Percentiles rank a stretch among this genome's conserved stretches.
Evolutionary conservation across 2,329 filamentous ascomycete genomes (phyloP).

Genomic region (Fusarium buxicola): DNA sequence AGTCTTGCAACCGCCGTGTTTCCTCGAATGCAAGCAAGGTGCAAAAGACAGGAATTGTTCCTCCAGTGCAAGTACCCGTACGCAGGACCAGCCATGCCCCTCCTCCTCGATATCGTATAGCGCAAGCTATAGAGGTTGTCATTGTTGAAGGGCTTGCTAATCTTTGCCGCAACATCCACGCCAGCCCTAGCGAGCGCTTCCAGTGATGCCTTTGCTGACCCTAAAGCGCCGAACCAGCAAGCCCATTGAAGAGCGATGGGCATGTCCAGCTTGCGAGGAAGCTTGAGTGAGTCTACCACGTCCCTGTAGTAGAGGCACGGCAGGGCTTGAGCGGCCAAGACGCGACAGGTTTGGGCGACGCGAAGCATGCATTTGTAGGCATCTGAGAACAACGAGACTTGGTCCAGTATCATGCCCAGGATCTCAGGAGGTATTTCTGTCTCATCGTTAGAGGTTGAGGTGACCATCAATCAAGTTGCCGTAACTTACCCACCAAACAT

Average conservation of each 20-base stretch:
- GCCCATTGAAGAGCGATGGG: constrained; percentile 32
- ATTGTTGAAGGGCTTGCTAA: constrained; percentile 19
- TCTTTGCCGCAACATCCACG: constrained; percentile 6
- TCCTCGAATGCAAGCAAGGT: constrained; percentile 33
- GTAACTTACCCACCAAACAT: neutral
- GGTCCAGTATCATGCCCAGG: constrained; percentile 19
- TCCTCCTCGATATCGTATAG: constrained; percentile 8
- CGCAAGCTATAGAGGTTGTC: constrained; percentile 18
- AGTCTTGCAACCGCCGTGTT: constrained; percentile 30
- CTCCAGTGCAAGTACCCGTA: constrained; percentile 26
- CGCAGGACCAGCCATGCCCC: neutral
- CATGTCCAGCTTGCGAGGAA: constrained; percentile 3
- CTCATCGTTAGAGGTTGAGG: constrained; percentile 3
- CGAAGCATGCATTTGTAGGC: constrained; percentile 15
- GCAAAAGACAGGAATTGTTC: constrained; percentile 22
- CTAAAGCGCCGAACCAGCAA: constrained; percentile 32
- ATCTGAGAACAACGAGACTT: constrained; percentile 12
- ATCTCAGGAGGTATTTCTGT: constrained; percentile 28
- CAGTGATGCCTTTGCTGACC: constrained; percentile 22
- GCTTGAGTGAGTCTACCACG: constrained; percentile 8
- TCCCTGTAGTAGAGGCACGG: constrained; percentile 25
- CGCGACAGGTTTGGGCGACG: constrained; percentile 19
- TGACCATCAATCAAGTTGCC: neutral
- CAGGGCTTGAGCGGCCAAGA: constrained; percentile 12
- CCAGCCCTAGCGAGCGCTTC: constrained; percentile 2